phyloP scores from a whole-genome alignment of 495 filamentous ascomycete genomes.

The Penicillium subrubescens region DNA sequence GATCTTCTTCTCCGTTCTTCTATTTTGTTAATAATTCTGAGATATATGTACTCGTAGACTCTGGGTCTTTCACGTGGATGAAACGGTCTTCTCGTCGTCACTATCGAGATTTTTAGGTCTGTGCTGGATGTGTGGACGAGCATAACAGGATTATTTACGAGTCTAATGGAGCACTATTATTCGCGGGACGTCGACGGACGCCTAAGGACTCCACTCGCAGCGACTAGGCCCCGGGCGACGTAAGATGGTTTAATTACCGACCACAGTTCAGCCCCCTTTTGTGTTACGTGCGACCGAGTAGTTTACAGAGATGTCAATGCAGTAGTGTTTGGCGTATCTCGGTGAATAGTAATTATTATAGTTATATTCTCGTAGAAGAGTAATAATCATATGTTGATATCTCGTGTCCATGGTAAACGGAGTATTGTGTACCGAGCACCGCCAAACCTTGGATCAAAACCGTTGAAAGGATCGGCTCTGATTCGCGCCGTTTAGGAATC shows the following conservation, averaged over 20 bases:
- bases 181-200: background rate
- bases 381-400: background rate
- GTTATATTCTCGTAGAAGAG: background rate
- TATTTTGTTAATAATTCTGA: background rate
- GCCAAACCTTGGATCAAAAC: background rate
- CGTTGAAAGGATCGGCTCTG: background rate
- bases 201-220: conserved; percentile 9
- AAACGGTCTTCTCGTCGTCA: background rate
- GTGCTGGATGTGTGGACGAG: background rate
- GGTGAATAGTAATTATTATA: background rate
- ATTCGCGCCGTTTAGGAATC: background rate
- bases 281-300: background rate
- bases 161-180: background rate
- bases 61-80: background rate
- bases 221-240: conserved; percentile 8
- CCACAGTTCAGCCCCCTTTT: background rate
- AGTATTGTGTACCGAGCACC: background rate
- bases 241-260: background rate
- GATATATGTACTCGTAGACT: background rate
- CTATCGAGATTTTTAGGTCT: background rate
- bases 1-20: background rate
- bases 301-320: too few relatives aligned
- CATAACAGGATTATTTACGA: background rate
- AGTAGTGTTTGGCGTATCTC: too few relatives aligned
- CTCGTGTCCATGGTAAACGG: background rate